Percentiles rank a stretch among this genome's conserved stretches.
Evolutionary conservation across 2,329 filamentous ascomycete species (phyloP).

Genomic region (Colletotrichum sublineola): DNA sequence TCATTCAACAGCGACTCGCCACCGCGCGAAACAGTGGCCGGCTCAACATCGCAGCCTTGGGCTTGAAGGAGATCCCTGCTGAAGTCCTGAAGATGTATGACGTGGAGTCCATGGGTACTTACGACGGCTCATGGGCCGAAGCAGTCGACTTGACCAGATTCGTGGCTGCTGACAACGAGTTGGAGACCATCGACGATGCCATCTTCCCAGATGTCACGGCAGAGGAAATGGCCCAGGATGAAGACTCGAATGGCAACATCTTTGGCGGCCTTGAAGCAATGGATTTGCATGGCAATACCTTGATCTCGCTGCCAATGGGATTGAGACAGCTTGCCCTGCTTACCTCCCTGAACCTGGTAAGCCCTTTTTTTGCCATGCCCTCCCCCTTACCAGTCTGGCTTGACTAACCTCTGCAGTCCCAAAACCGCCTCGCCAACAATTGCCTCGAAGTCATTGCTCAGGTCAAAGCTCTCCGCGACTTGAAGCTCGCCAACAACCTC

Average conservation of each 20-base stretch:
- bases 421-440: constrained; percentile 82
- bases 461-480: constrained; percentile 78
- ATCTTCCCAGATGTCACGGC: constrained; percentile 82
- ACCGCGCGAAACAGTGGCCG: constrained; percentile 82
- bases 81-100: constrained; percentile 95
- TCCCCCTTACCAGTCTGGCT: not conserved
- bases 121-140: constrained; percentile 86
- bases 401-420: constrained; percentile 66
- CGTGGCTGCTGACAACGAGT: constrained; percentile 89
- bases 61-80: constrained; percentile 81
- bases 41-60: constrained; percentile 89
- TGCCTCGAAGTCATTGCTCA: constrained; percentile 81
- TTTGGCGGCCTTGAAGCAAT: constrained; percentile 86
- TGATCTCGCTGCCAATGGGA: constrained; percentile 80
- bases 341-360: constrained; percentile 84
- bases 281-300: constrained; percentile 87
- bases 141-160: constrained; percentile 88
- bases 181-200: constrained; percentile 78
- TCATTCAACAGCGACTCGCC: constrained; percentile 80
- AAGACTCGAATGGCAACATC: constrained; percentile 77
- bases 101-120: constrained; percentile 73
- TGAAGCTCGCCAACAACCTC: constrained; percentile 85
- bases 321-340: constrained; percentile 79
- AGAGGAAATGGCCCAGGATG: constrained; percentile 70
- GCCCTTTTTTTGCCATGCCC: constrained; percentile 46